Conservation (phyloP, 306 rosid genomes). For the Corylus americana region DNA sequence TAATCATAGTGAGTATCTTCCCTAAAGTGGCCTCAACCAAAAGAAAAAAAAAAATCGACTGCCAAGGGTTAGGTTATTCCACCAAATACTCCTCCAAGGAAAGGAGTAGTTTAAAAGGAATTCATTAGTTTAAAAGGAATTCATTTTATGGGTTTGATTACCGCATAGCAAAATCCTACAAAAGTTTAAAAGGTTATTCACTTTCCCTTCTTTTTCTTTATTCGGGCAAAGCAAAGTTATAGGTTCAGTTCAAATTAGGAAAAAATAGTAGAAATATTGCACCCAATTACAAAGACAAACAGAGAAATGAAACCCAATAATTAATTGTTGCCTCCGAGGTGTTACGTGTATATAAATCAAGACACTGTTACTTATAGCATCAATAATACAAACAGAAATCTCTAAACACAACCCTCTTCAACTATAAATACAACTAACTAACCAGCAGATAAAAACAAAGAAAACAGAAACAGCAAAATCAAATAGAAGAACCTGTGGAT, state of each 20-base stretch:
- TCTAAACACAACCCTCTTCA: not conserved
- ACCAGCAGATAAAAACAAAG: not conserved
- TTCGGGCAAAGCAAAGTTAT: not conserved
- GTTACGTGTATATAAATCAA: not conserved
- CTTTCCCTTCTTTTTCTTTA: not conserved
- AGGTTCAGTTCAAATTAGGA: not conserved
- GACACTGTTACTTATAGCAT: not conserved
- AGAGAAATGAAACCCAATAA: not conserved
- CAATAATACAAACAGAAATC: not conserved
- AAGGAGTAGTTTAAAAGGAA: too few relatives aligned
- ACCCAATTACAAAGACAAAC: not conserved
- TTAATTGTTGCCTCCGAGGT: not conserved
- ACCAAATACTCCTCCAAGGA: too few relatives aligned
- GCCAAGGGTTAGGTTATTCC: too few relatives aligned
- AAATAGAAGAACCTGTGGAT: constrained; percentile 42
- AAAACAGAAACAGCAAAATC: constrained; percentile 2
- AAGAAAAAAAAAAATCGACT: too few relatives aligned
- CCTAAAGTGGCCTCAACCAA: too few relatives aligned
- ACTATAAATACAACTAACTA: constrained; percentile 1
- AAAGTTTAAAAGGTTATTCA: not conserved
- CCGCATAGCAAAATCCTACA: not conserved
- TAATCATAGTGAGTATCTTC: too few relatives aligned
- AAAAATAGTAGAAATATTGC: not conserved
- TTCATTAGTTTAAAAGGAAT: not conserved
- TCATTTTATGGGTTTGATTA: not conserved